Evolutionary conservation across 495 filamentous ascomycete genomes (phyloP).

Genomic region (Ascodesmis nigricans): DNA sequence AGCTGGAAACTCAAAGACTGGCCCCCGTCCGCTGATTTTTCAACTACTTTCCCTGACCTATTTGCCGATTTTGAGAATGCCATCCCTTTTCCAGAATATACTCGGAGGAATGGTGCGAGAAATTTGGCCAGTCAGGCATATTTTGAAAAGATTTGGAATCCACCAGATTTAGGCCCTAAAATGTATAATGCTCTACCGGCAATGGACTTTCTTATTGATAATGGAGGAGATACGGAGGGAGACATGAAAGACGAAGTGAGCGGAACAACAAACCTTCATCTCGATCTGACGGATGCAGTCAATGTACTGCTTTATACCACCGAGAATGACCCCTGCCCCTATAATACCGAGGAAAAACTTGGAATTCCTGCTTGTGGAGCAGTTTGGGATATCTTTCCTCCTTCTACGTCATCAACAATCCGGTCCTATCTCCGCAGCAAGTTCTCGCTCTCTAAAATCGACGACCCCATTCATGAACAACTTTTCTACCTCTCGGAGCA

Average conservation of each 20-base stretch:
- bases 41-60: conserved; percentile 15
- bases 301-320: conserved; percentile 21
- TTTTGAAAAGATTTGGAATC: conserved; percentile 11
- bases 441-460: conserved; percentile 3
- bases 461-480: conserved; percentile 22
- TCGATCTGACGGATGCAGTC: conserved; percentile 22
- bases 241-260: conserved; percentile 2
- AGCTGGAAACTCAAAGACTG: conserved; percentile 19
- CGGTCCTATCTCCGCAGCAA: conserved; percentile 16
- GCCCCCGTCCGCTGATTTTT: conserved; percentile 20
- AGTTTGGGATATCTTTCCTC: conserved; percentile 24
- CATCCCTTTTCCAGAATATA: conserved; percentile 19
- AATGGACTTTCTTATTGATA: conserved; percentile 12
- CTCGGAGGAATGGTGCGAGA: conserved; percentile 11
- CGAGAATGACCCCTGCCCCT: conserved; percentile 5
- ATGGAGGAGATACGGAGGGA: background rate
- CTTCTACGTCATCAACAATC: conserved; percentile 7
- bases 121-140: conserved; percentile 19
- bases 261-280: conserved; percentile 22
- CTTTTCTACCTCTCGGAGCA: conserved; percentile 20
- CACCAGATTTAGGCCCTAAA: conserved; percentile 22
- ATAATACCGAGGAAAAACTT: background rate
- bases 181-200: conserved; percentile 21
- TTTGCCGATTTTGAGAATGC: conserved; percentile 22
- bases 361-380: conserved; percentile 17